Conservation (phyloP, 2,329 filamentous ascomycete species). For the Colletotrichum siamense region DNA sequence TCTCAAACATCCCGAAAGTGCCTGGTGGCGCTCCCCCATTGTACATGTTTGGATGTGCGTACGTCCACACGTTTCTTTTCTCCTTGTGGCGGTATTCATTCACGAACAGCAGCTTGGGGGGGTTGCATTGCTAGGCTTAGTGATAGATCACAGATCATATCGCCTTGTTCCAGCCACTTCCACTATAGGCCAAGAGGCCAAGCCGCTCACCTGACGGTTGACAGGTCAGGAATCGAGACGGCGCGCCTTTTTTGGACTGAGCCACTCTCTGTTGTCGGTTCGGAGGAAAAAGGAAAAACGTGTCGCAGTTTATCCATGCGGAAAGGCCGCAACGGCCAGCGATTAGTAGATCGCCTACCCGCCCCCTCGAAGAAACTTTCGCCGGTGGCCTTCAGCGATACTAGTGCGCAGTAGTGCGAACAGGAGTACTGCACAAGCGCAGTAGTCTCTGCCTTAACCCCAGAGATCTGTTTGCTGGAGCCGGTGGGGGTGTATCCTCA, state of each 20-base stretch:
- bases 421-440: not conserved
- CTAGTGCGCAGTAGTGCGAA: not conserved
- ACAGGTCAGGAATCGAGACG: not conserved
- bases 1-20: conserved; percentile 6
- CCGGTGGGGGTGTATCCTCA: not conserved
- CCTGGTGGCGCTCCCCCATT: not conserved
- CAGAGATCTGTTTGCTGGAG: not conserved
- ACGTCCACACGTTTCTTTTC: not conserved
- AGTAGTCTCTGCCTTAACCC: not conserved
- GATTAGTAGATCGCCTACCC: conserved; percentile 8
- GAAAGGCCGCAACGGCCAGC: not conserved
- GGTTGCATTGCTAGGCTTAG: not conserved
- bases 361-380: not conserved
- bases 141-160: not conserved
- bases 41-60: not conserved
- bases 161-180: not conserved
- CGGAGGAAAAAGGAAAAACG: not conserved
- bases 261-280: not conserved
- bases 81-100: not conserved
- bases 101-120: not conserved
- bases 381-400: not conserved
- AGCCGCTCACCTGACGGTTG: not conserved
- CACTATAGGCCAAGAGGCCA: not conserved
- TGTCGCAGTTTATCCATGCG: not conserved
- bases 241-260: not conserved